Percentiles rank a stretch among this genome's conserved stretches.
These are phyloP conservation scores for Globisporangium polare DNA, from an alignment of 352 stramenopile genomes.

Conservation along the genomic window DNA sequence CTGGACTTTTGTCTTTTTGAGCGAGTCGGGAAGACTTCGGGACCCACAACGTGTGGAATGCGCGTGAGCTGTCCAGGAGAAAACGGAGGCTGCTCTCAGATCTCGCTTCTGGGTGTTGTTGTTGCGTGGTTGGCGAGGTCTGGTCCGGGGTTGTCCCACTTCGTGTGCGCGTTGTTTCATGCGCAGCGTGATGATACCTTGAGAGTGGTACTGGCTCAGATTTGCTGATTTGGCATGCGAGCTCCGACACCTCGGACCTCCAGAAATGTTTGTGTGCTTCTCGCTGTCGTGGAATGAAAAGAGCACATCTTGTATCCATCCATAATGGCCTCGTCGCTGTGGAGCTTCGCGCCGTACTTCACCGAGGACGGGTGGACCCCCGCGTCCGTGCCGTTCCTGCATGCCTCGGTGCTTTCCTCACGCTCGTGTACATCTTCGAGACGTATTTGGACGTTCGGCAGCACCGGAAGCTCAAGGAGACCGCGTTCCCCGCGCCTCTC, in stretches of 20 bases:
- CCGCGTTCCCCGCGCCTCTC: constrained; percentile 48
- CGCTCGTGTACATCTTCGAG: constrained; percentile 90
- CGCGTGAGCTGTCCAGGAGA: too few species aligned
- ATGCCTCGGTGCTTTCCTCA: constrained; percentile 82
- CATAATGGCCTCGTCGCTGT: constrained; percentile 14
- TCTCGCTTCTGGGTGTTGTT: too few species aligned
- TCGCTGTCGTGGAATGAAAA: not conserved
- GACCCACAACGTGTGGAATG: not conserved
- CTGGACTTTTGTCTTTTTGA: too few species aligned
- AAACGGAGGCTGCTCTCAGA: too few species aligned
- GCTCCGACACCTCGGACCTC: too few species aligned
- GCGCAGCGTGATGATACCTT: too few species aligned
- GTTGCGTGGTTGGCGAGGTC: too few species aligned
- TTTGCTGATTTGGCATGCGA: too few species aligned
- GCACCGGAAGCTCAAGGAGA: constrained; percentile 86
- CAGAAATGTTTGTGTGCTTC: not conserved
- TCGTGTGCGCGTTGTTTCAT: too few species aligned
- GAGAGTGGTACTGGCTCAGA: too few species aligned
- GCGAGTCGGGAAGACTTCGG: too few species aligned
- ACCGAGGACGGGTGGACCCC: constrained; percentile 48
- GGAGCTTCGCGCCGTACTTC: constrained; percentile 47
- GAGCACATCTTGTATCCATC: not conserved
- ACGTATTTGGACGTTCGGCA: constrained; percentile 92
- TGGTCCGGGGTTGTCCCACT: too few species aligned
- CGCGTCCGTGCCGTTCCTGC: constrained; percentile 64